phyloP scores from a whole-genome alignment of 495 filamentous ascomycete genomes.

The Talaromyces liani region DNA sequence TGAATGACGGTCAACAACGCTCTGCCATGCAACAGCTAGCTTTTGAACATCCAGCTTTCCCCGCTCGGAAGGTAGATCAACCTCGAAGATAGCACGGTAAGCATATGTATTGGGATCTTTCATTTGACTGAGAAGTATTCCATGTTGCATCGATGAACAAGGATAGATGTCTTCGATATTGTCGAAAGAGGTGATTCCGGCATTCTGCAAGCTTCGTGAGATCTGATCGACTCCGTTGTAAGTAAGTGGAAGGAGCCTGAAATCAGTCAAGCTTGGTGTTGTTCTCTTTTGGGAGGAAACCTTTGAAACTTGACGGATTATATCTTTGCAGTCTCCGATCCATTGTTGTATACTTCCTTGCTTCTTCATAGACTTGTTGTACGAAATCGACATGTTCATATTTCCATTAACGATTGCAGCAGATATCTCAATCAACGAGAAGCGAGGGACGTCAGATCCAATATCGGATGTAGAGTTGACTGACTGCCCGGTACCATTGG shows the following conservation, averaged over 20 bases:
- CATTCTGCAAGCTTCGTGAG: constrained; percentile 7
- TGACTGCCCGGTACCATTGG: constrained; percentile 8
- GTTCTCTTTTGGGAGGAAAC: constrained; percentile 7
- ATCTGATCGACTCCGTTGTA: constrained; percentile 18
- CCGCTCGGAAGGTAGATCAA: background rate
- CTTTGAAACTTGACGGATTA: constrained; percentile 8
- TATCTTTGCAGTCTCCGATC: constrained; percentile 18
- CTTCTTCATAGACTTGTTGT: constrained; percentile 20
- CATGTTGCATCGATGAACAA: constrained; percentile 36
- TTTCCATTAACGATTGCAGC: constrained; percentile 42
- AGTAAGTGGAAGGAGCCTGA: constrained; percentile 20
- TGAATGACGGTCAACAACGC: constrained; percentile 38
- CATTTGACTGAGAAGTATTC: constrained; percentile 38
- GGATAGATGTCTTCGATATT: constrained; percentile 37
- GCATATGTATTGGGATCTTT: constrained; percentile 26
- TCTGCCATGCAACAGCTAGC: constrained; percentile 34
- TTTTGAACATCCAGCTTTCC: constrained; percentile 14
- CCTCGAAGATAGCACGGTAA: constrained; percentile 14
- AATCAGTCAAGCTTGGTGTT: constrained; percentile 20
- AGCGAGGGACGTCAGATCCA: constrained; percentile 13
- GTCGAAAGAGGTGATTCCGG: constrained; percentile 12
- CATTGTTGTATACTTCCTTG: constrained; percentile 25
- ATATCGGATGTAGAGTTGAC: constrained; percentile 9
- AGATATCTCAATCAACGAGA: constrained; percentile 42
- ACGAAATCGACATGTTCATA: constrained; percentile 30